Evolutionary conservation across 208 protist species (phyloP), one percentile per base, ranked within the genome.

Genomic region (Trypanosoma melophagium): DNA sequence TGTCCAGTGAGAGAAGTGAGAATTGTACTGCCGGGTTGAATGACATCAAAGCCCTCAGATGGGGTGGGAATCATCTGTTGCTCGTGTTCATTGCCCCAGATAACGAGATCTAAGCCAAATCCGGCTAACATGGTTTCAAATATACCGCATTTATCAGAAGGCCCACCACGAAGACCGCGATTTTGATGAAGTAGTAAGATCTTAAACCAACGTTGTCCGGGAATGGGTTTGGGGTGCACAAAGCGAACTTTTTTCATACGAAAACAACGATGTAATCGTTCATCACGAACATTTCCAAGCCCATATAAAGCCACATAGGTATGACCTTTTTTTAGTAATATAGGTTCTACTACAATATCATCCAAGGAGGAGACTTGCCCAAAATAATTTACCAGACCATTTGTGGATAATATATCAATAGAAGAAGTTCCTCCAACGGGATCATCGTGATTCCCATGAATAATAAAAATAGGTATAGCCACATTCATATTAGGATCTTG

Each of bases 401-500:
- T 86, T 8, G 87, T 87, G 24, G 89, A 79, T 19, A 99, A 79
- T 1, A 99, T 61, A 78, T 99, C 98, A 4, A 99, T 66, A 17
- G 98, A 77, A 38, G 87, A 93, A 64, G 85, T 86, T 56, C 97
- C 97, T 5, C 98, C 98, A 42, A 96, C 84, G 10, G 98, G 98
- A 71, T 99, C 98, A 71, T 99, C 99, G 81, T 99, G 99, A 76
- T 99, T 99, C 53, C 99, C 99, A 83, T 99, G 98, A 64, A 99
- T 99, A 9, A 87, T 87, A 89, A 99, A 99, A 25, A 99, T 88
- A 0, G 99, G 99, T n/a, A 99, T 70, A 13, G 84, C 74, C 8
- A 99, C 86, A 80, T 99, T 99, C 45, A 98, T 86, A 77, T 99
- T 99, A 17, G 97, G 97, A 74, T 99, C 98, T 60, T 98, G 83